A percentile compares a stretch with the other conserved stretches of the same genome.
Conservation (phyloP, 257 asterid genomes). For the Nicotiana tomentosiformis region DNA sequence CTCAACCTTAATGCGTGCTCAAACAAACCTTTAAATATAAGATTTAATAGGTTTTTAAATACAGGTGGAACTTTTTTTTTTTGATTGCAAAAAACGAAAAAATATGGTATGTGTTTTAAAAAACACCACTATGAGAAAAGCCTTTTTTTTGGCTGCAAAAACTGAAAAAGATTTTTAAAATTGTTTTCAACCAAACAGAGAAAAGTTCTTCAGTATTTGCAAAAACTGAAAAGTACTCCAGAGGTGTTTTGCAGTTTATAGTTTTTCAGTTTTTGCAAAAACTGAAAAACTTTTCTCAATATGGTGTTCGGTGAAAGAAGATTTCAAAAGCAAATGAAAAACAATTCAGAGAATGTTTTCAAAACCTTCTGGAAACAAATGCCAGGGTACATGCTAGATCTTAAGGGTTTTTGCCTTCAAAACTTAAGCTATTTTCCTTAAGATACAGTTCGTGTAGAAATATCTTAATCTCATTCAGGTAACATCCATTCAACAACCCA, state of each 20-base stretch:
- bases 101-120: background rate
- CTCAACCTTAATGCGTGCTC: no score
- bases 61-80: background rate
- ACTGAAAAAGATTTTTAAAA: background rate
- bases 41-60: no score
- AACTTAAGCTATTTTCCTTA: background rate
- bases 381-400: background rate
- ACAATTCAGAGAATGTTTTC: background rate
- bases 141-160: background rate
- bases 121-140: background rate
- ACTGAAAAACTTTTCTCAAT: background rate
- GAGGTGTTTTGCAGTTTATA: background rate
- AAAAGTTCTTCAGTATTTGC: background rate
- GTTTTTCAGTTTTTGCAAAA: background rate
- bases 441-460: background rate
- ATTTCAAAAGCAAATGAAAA: no score
- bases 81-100: background rate
- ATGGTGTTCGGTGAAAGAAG: background rate
- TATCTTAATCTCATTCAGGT: background rate
- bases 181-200: background rate
- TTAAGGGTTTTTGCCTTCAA: background rate
- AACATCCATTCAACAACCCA: background rate
- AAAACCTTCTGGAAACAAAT: background rate
- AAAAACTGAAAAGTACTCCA: background rate
- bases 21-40: no score